These are phyloP conservation scores for Raffaelea ambrosiae DNA, from an alignment of 2,329 filamentous ascomycete species.

Conservation along the genomic window DNA sequence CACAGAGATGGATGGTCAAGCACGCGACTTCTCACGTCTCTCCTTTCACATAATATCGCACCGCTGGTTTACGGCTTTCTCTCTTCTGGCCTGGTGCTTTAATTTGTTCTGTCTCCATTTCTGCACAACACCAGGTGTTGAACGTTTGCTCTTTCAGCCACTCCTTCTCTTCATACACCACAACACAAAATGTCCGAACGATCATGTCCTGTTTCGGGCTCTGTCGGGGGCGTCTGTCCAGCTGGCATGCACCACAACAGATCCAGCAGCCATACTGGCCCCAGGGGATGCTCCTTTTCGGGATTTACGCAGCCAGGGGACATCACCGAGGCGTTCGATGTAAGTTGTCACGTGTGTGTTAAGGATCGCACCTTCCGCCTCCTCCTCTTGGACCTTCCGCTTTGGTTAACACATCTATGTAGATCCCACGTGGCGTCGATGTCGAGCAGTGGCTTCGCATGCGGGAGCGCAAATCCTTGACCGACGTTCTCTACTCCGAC, in stretches of 20 bases:
- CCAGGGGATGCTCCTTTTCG: conserved; percentile 26
- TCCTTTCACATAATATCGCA: too few relatives aligned
- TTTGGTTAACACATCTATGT: not conserved
- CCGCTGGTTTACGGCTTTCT: too few relatives aligned
- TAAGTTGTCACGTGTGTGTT: conserved; percentile 14
- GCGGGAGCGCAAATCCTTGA: too few relatives aligned
- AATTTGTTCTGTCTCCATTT: too few relatives aligned
- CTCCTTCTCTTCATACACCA: too few relatives aligned
- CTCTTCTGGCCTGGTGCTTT: too few relatives aligned
- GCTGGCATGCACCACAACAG: conserved; percentile 16
- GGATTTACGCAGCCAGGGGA: conserved; percentile 25
- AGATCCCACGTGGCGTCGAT: conserved; percentile 38
- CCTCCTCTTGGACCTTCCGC: too few relatives aligned
- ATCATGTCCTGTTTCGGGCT: conserved; percentile 21
- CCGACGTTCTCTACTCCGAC: conserved; percentile 1
- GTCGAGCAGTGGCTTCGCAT: conserved; percentile 12
- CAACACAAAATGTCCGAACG: conserved; percentile 13
- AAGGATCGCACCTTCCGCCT: too few relatives aligned
- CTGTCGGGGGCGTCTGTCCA: conserved; percentile 17
- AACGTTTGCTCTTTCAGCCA: too few relatives aligned
- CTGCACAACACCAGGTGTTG: too few relatives aligned
- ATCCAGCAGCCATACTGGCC: conserved; percentile 19
- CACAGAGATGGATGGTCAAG: too few relatives aligned
- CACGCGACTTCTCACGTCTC: too few relatives aligned
- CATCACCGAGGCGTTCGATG: conserved; percentile 28